Base-by-base conservation (phyloP, 805 yeast species). In the Pichia eremophila region DNA sequence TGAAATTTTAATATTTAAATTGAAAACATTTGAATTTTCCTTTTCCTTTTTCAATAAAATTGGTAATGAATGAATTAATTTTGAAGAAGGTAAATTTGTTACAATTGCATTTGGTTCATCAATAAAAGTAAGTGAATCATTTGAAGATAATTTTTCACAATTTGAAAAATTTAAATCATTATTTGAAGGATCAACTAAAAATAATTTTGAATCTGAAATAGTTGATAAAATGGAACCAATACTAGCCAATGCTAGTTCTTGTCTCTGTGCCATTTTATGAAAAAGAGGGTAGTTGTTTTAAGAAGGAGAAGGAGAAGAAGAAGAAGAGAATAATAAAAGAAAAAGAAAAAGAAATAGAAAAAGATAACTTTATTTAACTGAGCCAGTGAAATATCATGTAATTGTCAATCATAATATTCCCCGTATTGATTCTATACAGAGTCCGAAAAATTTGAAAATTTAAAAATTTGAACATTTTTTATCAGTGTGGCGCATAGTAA, bases 21-120 rank as follows among this genome's bases (percentile, higher is more conserved):
- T 48, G 83, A 81, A 28, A 77, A 71, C 63, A 55, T 50, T 64
- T 62, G 44, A 34, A 9, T 55, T 79, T 17, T 19, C 7, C 8
- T 10, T 34, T 68, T 48, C 59, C 56, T 39, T 62, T 55, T 54
- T 57, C 22, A 55, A 50, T 42, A 88, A 69, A 46, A 72, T 72
- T 15, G 95, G 88, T 46, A 88, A 68, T 48, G 77, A 74, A 39
- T 72, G 69, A 51, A 85, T 68, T 17, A 87, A 60, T 8, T 80
- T 70, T 5, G 59, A 45, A 25, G 86, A 80, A 48, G 73, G 69
- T 22, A 46, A 40, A 28, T 76, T 66, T 12, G 39, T 37, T 4
- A 85, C 64, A 12, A 55, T 51, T 2, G 73, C 61, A 31, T 68
- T 48, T 19, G 40, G 25, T 7, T 38, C 43, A 43, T 69, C 66